phyloP scores from a whole-genome alignment of 306 rosid species.

The Sechiopsis laciniata region DNA sequence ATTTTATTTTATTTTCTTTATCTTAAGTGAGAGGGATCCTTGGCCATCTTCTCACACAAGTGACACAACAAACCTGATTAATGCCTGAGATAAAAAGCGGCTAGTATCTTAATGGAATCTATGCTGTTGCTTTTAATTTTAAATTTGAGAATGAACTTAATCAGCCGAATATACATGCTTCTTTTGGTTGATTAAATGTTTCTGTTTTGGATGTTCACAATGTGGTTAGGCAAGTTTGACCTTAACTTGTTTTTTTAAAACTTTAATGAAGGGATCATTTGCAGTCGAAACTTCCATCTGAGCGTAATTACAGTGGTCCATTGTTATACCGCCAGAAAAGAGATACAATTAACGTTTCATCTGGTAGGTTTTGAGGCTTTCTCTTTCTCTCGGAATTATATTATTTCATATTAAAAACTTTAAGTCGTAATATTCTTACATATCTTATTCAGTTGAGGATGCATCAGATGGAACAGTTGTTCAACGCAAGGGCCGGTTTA shows the following conservation, averaged over 20 bases:
- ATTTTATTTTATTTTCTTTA: neutral
- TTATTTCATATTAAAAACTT: conserved; percentile 8
- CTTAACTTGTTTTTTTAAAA: neutral
- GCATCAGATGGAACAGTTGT: conserved; percentile 72
- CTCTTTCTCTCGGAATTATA: neutral
- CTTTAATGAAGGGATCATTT: conserved; percentile 62
- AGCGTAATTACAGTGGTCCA: conserved; percentile 75
- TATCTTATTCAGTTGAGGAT: conserved; percentile 57
- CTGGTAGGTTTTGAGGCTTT: conserved; percentile 44
- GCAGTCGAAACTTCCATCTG: conserved; percentile 51
- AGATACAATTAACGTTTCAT: conserved; percentile 51
- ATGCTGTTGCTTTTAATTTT: neutral
- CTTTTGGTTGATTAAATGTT: neutral
- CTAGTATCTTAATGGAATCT: neutral
- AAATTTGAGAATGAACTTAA: conserved; percentile 9
- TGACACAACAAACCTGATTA: neutral
- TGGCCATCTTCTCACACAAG: neutral
- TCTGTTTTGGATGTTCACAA: too few species aligned
- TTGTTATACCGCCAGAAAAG: conserved; percentile 44
- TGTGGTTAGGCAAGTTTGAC: conserved; percentile 13
- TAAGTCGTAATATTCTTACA: neutral
- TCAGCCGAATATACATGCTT: neutral
- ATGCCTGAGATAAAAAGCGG: neutral
- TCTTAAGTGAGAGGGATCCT: neutral
- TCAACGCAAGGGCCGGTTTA: conserved; percentile 81